Base-by-base conservation (phyloP, 495 filamentous ascomycete genomes). In the Aspergillus leporis region DNA sequence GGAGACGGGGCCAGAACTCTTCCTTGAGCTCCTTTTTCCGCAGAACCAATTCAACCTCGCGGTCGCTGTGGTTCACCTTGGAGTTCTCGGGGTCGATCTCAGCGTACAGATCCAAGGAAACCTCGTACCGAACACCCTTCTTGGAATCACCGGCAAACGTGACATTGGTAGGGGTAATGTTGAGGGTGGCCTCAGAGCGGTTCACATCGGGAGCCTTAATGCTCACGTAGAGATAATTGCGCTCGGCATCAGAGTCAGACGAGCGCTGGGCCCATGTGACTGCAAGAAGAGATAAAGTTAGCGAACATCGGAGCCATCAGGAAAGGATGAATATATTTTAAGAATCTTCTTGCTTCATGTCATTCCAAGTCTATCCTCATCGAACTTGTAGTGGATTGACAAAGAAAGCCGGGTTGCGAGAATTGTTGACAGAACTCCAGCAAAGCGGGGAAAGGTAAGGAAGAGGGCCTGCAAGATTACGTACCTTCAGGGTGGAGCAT, bases 231-330 rank as follows among this genome's bases (percentile, higher is more conserved):
- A 98, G 79, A 80, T 90, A 87, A 78, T 98, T 98, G 77, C 92
- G 93, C 70, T 86, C 84, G 38, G 86, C 69, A 21, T 98, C 95
- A 60, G 79, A 76, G 59, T 70, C 78, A 72, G 87, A 92, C 46
- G 94, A 97, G 81, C 94, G 93, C 80, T 98, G 94, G 31, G 94
- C 93, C 94, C 94, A 98, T 78, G 90, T 87, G 65, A 98, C 94
- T 98, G 67, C 56, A 51, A 48, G 41, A 40, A 34, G 31, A 51
- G 53, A 16, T 34, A 49, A 25, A 43, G 57, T 74, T 49, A 76
- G 70, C 62, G 23, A 49, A 28, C 23, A 28, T 19, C 41, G 38
- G n/a, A 1, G 3, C 38, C 38, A 41, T n/a, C 38, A 41, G 38
- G 38, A 12, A 36, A 2, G 9, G 9, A 5, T 8, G 34, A 36